Base-by-base conservation (phyloP, 2,329 filamentous ascomycete species). In the Paracorniculantispora psalliotae region DNA sequence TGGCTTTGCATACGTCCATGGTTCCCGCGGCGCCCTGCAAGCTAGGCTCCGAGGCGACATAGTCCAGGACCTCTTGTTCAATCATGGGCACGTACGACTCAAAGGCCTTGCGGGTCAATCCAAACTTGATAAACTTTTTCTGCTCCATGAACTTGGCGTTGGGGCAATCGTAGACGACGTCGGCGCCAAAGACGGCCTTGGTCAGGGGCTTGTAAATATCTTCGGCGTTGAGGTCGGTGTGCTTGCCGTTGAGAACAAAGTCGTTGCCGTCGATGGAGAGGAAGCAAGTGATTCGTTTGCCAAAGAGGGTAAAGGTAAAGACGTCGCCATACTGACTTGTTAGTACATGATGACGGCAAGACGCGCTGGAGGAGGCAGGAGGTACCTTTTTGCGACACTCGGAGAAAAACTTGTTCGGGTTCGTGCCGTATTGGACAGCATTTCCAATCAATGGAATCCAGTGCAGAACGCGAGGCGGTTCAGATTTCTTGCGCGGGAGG, bases 131-230 rank as follows among this genome's bases (percentile, higher is more conserved):
- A 66, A 89, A 89, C 78, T 90, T 91, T 79, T 93, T 93, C 76
- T 94, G 90, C 75, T 94, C 90, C 89, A 93, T 92, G 62, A 93
- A 80, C 73, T 92, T 92, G 49, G 87, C 78, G 72, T 92, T 92
- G 44, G 90, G 89, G 72, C 89, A 92, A 73, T 93, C 90, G 73
- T 93, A 93, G 51, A 92, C 86, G 46, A 94, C 88, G 73, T 90
- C 85, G 70, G 82, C 84, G 61, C 90, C 90, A 69, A 94, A 94
- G 5, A 83, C 80, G 10, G 81, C 80, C 0, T 75, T 81, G 6
- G 77, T 81, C 44, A 83, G 68, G 6, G 75, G 75, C 0, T 73
- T 69, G 65, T 83, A 83, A 63, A 82, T 78, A 33, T 83, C 80
- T 67, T 84, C 80, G 60, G 81, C 79, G 63, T 77, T 80, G 58